Evolutionary conservation across 176 grass and related monocot species (phyloP).

Genomic region (Otatea glauca): DNA sequence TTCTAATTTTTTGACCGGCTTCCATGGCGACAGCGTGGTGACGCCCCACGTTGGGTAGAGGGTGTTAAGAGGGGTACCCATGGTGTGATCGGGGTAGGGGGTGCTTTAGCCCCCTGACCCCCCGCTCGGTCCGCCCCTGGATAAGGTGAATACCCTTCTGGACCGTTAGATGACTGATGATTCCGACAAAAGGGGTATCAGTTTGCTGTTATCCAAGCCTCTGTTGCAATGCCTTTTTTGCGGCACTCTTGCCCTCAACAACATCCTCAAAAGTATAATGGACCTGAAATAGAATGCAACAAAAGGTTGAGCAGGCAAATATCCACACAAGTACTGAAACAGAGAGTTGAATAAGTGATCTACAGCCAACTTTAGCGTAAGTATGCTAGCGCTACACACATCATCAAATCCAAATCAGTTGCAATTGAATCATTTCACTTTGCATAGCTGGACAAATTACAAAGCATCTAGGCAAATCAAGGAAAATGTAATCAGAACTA

Average conservation of each 20-base stretch:
- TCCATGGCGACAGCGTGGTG: too few relatives aligned
- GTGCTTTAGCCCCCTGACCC: too few relatives aligned
- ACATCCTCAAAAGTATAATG: constrained; percentile 86
- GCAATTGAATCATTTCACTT: not conserved
- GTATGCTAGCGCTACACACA: not conserved
- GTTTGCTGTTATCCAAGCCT: constrained; percentile 73
- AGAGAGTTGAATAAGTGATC: not conserved
- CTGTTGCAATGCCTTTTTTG: constrained; percentile 86
- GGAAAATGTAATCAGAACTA: not conserved
- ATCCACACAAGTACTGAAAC: not conserved
- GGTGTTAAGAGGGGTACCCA: too few relatives aligned
- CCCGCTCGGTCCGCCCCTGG: too few relatives aligned
- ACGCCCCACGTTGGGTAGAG: too few relatives aligned
- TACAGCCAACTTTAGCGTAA: not conserved
- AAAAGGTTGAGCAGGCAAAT: constrained; percentile 31
- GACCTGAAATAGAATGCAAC: constrained; percentile 53
- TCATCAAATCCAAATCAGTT: constrained; percentile 1
- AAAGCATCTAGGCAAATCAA: not conserved
- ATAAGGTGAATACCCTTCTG: too few relatives aligned
- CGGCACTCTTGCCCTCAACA: constrained; percentile 81
- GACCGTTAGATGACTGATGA: too few relatives aligned
- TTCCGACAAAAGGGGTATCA: too few relatives aligned
- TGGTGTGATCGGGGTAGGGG: too few relatives aligned
- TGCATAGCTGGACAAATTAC: not conserved
- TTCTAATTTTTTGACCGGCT: too few relatives aligned